These are phyloP conservation scores for Marasmius tenuissimus DNA, from an alignment of 1,284 basidiomycete species.

Conservation along the genomic window DNA sequence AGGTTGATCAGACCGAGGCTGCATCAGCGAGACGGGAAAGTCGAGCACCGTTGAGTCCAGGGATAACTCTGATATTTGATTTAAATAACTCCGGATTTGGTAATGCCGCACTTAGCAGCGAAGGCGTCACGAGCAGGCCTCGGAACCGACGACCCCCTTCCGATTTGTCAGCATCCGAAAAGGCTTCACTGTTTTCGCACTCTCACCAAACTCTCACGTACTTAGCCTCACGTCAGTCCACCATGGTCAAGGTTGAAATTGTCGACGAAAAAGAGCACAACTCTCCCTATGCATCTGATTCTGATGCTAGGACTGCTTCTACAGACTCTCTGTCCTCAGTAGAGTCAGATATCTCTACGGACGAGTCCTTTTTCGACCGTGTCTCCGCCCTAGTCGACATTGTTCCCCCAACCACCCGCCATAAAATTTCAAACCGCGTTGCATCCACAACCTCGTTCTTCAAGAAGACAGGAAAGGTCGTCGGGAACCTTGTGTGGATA, in stretches of 20 bases:
- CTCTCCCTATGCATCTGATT: constrained; percentile 69
- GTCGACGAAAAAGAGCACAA: constrained; percentile 72
- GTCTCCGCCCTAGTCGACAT: constrained; percentile 93
- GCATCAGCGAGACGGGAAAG: neutral
- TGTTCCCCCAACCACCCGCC: constrained; percentile 87
- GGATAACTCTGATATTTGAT: neutral
- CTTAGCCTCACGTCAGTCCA: constrained; percentile 10
- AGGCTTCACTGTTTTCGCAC: constrained; percentile 7
- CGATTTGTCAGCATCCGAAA: neutral
- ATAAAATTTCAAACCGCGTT: constrained; percentile 65
- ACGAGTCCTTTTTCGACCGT: constrained; percentile 90
- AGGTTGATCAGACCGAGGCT: constrained; percentile 6
- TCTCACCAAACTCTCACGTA: constrained; percentile 6
- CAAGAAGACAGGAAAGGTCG: constrained; percentile 66
- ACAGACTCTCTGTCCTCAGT: constrained; percentile 74
- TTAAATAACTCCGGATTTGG: neutral
- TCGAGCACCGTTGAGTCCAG: neutral
- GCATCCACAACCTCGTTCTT: constrained; percentile 62
- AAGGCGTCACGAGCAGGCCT: neutral
- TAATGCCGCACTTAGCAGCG: neutral
- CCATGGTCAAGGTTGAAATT: constrained; percentile 85
- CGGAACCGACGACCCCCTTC: neutral
- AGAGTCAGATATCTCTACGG: constrained; percentile 61
- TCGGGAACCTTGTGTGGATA: constrained; percentile 92
- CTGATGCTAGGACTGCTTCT: constrained; percentile 67